Evolutionary conservation across 495 filamentous ascomycete species (phyloP).

Genomic region (Xylaria venustula): DNA sequence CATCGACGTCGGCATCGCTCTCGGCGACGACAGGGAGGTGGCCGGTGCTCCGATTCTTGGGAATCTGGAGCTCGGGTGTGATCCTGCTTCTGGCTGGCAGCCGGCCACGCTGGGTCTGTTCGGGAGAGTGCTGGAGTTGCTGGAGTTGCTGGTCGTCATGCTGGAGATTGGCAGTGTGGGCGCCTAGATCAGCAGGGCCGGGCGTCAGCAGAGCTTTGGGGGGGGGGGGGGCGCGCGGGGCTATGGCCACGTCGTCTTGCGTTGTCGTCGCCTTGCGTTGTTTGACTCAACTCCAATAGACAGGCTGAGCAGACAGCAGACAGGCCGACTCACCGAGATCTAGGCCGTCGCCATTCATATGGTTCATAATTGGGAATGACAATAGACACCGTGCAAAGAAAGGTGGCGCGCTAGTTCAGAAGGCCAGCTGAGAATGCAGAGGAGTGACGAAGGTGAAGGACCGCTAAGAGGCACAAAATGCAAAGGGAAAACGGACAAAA

Average conservation of each 20-base stretch:
- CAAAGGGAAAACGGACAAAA: not conserved
- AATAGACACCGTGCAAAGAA: conserved; percentile 15
- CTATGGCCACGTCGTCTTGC: conserved; percentile 3
- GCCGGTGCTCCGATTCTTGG: conserved; percentile 62
- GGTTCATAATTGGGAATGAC: conserved; percentile 45
- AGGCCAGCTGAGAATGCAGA: not conserved
- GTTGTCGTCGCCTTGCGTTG: no score
- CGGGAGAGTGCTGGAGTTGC: not conserved
- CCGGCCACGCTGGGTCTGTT: conserved; percentile 24
- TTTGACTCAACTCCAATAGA: no score
- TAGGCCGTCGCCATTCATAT: conserved; percentile 43
- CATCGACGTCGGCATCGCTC: conserved; percentile 17
- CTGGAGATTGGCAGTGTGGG: conserved; percentile 35
- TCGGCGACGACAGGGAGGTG: conserved; percentile 53
- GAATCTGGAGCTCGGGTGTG: conserved; percentile 47
- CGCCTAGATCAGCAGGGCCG: conserved; percentile 30
- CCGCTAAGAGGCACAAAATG: not conserved
- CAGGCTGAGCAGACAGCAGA: not conserved
- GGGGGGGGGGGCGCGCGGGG: no score
- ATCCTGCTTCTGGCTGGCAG: conserved; percentile 31
- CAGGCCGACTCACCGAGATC: conserved; percentile 43
- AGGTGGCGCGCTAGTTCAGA: conserved; percentile 11
- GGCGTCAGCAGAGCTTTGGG: conserved; percentile 11
- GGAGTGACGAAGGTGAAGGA: conserved; percentile 5
- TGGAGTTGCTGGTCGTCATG: conserved; percentile 34